Evolutionary conservation across 2,329 filamentous ascomycete genomes (phyloP), one percentile per base, ranked within the genome.

Genomic region (Colletotrichum ledebouriae): DNA sequence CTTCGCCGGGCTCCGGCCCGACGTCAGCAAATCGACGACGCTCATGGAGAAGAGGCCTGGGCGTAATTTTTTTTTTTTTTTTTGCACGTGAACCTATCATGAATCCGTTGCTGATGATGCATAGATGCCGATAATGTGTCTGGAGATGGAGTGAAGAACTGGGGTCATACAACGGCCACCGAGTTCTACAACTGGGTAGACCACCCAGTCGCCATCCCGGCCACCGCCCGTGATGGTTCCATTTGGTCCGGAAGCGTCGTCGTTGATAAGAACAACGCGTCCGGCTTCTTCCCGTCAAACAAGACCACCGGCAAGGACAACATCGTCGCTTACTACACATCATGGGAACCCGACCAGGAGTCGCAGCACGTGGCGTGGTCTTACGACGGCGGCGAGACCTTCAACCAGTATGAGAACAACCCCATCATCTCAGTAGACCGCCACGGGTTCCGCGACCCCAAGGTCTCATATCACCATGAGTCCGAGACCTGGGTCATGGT

Each of bases 101-200:
- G 34, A 61, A n/a, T 10, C n/a, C 13, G n/a, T 13, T 15, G 12
- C 63, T 66, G 33, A 67, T 37, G 13, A 15, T 15, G 22, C 33
- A 12, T 29, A 69, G 67, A 69, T 47, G 4, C 63, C 52, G 82
- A 73, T 2, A 76, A 78, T 4, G 81, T 86, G 0, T 84, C 75
- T 77, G 87, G 87, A 1, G 87, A 88, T 65, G 85, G 57, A 13
- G 67, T 67, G 20, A 69, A 90, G 73, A 87, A 90, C 72, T 91
- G 89, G 89, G 89, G 89, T 9, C 89, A 91, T 73, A 88, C 89
- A 2, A 91, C 88, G 2, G 87, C 85, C 37, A 73, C 77, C 9
- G 88, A 92, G 71, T 78, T 91, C 2, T 90, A 89, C 72, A 84
- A 86, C 67, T 92, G 89, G 89, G 80, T 79, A 1, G 90, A 91